phyloP scores from a whole-genome alignment of 2,329 filamentous ascomycete genomes.

The Stemphylium vesicarium region DNA sequence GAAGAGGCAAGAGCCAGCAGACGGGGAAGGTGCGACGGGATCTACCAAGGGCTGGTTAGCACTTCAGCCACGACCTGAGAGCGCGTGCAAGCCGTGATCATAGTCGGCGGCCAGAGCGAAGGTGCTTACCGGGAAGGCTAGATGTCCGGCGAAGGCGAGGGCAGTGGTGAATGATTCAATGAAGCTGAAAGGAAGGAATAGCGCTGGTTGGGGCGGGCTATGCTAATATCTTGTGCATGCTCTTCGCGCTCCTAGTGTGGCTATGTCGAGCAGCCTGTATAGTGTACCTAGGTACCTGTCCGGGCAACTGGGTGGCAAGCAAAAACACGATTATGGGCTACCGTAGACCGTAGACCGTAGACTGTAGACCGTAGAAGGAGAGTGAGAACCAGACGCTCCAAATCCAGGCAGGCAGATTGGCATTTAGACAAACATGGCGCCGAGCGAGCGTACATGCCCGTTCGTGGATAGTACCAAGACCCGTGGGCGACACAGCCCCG shows the following conservation, averaged over 20 bases:
- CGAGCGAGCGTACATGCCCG: not conserved
- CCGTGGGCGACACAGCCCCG: slow-evolving; percentile 13
- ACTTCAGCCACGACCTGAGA: not conserved
- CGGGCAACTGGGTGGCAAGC: not conserved
- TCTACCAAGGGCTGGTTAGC: slow-evolving; percentile 2
- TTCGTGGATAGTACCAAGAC: slow-evolving; percentile 3
- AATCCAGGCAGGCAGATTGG: not conserved
- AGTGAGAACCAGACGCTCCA: not conserved
- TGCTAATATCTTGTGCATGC: slow-evolving; percentile 12
- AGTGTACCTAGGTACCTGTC: not conserved
- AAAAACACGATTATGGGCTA: not conserved
- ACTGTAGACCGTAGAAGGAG: not conserved
- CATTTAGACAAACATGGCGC: too few species aligned
- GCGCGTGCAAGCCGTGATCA: not conserved
- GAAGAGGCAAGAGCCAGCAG: slow-evolving; percentile 10
- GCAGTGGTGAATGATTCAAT: not conserved
- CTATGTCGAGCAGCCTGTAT: not conserved
- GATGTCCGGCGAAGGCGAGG: slow-evolving; percentile 2
- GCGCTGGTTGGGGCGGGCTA: slow-evolving; percentile 10
- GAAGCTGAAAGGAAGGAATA: slow-evolving; percentile 5
- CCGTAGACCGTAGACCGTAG: not conserved
- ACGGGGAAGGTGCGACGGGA: not conserved
- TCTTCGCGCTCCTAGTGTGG: slow-evolving; percentile 13
- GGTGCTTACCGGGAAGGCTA: slow-evolving; percentile 7
- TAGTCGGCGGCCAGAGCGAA: not conserved